Percentiles rank a stretch among this genome's conserved stretches.
phyloP scores from a whole-genome alignment of 306 rosid species.

The Cicer judaicum region DNA sequence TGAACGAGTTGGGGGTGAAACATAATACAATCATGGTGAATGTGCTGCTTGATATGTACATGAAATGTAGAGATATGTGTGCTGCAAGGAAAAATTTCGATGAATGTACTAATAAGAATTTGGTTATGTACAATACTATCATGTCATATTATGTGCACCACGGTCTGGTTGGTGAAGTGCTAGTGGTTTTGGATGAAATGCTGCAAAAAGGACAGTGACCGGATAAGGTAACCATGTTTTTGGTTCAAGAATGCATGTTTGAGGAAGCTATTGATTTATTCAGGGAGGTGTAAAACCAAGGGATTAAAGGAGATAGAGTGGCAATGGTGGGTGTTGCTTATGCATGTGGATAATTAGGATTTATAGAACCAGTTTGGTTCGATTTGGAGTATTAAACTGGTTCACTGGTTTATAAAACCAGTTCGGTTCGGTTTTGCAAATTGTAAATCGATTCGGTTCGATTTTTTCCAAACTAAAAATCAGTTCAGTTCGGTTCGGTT shows the following conservation, averaged over 20 bases:
- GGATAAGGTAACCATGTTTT: conserved; percentile 69
- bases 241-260: conserved; percentile 70
- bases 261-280: conserved; percentile 71
- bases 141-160: conserved; percentile 72
- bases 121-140: conserved; percentile 79
- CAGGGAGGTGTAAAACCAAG: conserved; percentile 65
- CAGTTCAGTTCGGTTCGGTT: too few species aligned
- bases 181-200: conserved; percentile 56
- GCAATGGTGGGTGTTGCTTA: conserved; percentile 80
- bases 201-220: conserved; percentile 57
- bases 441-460: too few species aligned
- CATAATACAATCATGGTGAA: conserved; percentile 62
- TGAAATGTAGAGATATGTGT: conserved; percentile 71
- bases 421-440: too few species aligned
- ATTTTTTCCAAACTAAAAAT: too few species aligned
- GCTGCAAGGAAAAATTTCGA: conserved; percentile 57
- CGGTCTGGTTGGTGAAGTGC: conserved; percentile 61
- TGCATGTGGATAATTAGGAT: conserved; percentile 77
- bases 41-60: conserved; percentile 77
- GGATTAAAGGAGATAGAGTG: conserved; percentile 67
- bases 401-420: too few species aligned
- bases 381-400: too few species aligned
- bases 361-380: too few species aligned
- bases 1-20: conserved; percentile 57
- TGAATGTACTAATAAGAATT: conserved; percentile 56